These are phyloP conservation scores for Penicillium frequentans DNA, from an alignment of 2,329 filamentous ascomycete genomes.

Conservation along the genomic window DNA sequence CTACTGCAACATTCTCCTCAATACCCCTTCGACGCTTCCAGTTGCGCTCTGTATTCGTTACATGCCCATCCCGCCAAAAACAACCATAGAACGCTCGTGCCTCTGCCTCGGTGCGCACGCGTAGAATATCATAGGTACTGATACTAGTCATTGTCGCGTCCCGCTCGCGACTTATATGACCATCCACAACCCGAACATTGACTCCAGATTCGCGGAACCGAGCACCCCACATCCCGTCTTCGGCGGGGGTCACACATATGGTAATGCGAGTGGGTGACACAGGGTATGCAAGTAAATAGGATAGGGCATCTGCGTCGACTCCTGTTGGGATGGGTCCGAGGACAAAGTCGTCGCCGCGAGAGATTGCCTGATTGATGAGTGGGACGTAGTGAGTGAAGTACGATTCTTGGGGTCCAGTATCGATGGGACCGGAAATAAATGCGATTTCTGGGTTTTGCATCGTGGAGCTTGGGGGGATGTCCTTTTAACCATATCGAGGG, in stretches of 20 bases:
- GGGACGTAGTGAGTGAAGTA: constrained; percentile 36
- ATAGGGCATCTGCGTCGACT: constrained; percentile 29
- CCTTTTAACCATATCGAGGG: not conserved
- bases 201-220: constrained; percentile 15
- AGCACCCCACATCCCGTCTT: constrained; percentile 20
- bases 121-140: constrained; percentile 37
- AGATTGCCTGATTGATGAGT: constrained; percentile 18
- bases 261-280: constrained; percentile 21
- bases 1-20: constrained; percentile 21
- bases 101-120: constrained; percentile 29
- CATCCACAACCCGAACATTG: constrained; percentile 18
- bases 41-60: constrained; percentile 40
- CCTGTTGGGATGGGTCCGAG: constrained; percentile 24
- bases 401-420: constrained; percentile 18
- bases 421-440: constrained; percentile 37
- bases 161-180: constrained; percentile 24
- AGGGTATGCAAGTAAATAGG: constrained; percentile 26
- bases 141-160: constrained; percentile 34
- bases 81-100: constrained; percentile 28
- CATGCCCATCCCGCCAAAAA: constrained; percentile 22
- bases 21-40: constrained; percentile 30
- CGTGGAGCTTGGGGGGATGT: not conserved
- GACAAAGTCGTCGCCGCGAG: constrained; percentile 22
- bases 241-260: constrained; percentile 25
- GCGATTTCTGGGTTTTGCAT: constrained; percentile 11